Conservation (phyloP, 768 basidiomycete genomes). For the Agrocybe chaxingu region DNA sequence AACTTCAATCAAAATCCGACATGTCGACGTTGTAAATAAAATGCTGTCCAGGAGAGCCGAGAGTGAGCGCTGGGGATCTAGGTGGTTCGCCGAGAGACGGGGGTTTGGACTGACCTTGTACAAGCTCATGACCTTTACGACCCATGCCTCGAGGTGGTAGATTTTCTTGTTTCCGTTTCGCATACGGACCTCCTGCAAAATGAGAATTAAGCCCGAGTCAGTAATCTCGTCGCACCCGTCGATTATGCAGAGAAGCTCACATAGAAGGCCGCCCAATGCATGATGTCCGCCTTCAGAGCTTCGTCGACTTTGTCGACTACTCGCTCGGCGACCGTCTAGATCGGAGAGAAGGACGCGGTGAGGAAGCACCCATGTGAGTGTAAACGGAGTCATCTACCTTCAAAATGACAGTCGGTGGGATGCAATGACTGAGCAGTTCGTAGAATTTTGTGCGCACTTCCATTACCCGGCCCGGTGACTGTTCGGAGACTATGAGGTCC, state of each 20-base stretch:
- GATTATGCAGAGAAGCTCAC: conserved; percentile 38
- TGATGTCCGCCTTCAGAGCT: conserved; percentile 84
- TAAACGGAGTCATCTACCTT: conserved; percentile 53
- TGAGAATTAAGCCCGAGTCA: conserved; percentile 2
- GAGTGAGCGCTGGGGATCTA: conserved; percentile 1
- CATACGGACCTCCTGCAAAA: conserved; percentile 86
- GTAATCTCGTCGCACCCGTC: neutral
- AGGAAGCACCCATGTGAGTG: neutral
- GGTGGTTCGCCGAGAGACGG: neutral
- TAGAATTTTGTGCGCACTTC: conserved; percentile 92
- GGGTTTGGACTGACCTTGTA: conserved; percentile 60
- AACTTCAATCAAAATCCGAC: conserved; percentile 48
- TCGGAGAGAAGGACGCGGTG: neutral
- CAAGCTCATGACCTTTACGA: conserved; percentile 91
- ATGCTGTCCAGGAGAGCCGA: conserved; percentile 33
- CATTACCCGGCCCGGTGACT: conserved; percentile 85
- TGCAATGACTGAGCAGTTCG: conserved; percentile 94
- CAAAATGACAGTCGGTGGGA: conserved; percentile 87
- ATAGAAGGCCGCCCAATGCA: conserved; percentile 98
- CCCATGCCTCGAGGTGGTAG: conserved; percentile 96
- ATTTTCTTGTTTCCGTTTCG: conserved; percentile 85
- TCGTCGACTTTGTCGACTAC: conserved; percentile 90
- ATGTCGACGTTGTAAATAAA: conserved; percentile 64
- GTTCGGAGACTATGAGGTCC: conserved; percentile 85
- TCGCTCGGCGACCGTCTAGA: conserved; percentile 85